Evolutionary conservation across 2,329 filamentous ascomycete genomes (phyloP), one percentile per base, ranked within the genome.

Genomic region (Exophiala oligosperma): DNA sequence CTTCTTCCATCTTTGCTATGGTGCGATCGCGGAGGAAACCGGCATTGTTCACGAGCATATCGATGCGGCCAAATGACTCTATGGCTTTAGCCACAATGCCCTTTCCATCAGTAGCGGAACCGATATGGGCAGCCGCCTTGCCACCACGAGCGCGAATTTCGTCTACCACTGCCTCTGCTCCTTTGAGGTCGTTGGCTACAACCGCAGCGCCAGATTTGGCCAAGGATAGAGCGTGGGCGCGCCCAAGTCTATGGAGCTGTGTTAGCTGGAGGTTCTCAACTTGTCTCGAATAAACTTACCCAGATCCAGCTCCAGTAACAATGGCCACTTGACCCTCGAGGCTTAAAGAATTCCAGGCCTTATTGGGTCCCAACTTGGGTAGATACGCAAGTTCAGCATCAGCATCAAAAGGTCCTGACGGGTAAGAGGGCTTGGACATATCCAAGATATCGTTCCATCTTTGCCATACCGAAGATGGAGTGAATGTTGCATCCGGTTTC

Each of bases 1-100:
- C 87, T 72, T 99, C 93, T 60, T 92, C 91, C 93, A 97, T 97
- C 81, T 97, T 97, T 75, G 83, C 83, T 75, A 99, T 97, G 41
- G 94, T 92, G 85, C 97, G 97, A 81, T 97, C 94, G 50, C 93
- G 88, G 54, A 99, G 85, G 68, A 97, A 97, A 70, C 94, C 94
- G 54, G 94, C 94, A 71, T 99, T 97, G 85, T 99, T 97, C 80
- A 99, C 83, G 64, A 99, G 76, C 63, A 97, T 92, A 72, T 99
- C 93, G 68, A 99, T 84, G 67, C 93, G 90, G 68, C 93, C 93
- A 73, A 89, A 97, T 44, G 88, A 86, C 71, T 97, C 92, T 68
- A 97, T 93, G 54, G 92, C 92, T 57, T 84, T 87, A 83, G 96
- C 93, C 67, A 99, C 87, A 49, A 97, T 90, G 41, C 82, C 82